Base-by-base conservation (phyloP, 345 rosid genomes). In the Moricandia moricandioides region DNA sequence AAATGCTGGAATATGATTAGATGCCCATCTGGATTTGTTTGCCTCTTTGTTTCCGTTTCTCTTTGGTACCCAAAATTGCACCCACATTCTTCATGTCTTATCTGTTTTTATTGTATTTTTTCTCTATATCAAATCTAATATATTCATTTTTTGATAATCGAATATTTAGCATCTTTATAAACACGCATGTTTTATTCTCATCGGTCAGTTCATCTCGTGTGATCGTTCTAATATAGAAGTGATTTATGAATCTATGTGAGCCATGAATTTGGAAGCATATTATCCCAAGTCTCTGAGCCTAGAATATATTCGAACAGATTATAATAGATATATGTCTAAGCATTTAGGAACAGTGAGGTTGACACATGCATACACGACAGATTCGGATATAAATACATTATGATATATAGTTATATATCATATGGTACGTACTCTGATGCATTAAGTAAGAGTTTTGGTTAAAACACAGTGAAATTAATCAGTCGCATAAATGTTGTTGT, bases 1-100 rank as follows among this genome's bases (percentile, higher is more conserved):
- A 60, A 74, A 75, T 75, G 64, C 74, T 76, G 80, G 75, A 76
- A 63, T 69, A 40, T 76, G 74, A 63, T 62, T 63, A 76, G 70
- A 70, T 63, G 71, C 75, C 75, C 75, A 70, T 71, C 64, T 70
- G 9, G 43, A 77, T 64, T 70, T 77, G 67, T 77, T 69, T 69
- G 58, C 74, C 65, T 62, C 74, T 39, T 62, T 70, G 52, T 70
- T 70, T 57, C 54, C 33, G 45, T 64, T 55, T 71, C 62, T 57
- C 54, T 71, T 56, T 71, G 33, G 17, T 69, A 62, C 37, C 70
- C 57, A 29, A 76, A 69, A 43, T 10, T 35, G 60, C 75, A 77
- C 67, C 66, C 71, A 77, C 62, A 77, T 39, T 45, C 67, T 64
- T 33, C 66, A 7, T 63, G 70, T 70, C 60, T 56, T 56, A 3